A percentile compares a stretch with the other conserved stretches of the same genome.
These are phyloP conservation scores for Naumovozyma dairenensis DNA, from an alignment of 805 yeast genomes.

Conservation along the genomic window DNA sequence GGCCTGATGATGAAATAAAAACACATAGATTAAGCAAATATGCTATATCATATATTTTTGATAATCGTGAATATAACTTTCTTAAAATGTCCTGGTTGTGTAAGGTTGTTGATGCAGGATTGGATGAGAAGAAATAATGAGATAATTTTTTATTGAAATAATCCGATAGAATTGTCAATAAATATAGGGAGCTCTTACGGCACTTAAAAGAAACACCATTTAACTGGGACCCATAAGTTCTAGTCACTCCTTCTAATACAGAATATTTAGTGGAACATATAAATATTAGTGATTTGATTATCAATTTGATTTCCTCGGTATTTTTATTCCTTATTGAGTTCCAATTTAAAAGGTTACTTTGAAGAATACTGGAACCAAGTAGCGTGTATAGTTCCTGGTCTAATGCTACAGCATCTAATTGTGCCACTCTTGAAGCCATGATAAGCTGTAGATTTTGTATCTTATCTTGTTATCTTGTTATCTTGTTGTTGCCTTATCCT, in stretches of 20 bases:
- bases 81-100: background rate
- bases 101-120: background rate
- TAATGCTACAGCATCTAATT: conserved; percentile 16
- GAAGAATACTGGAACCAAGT: conserved; percentile 5
- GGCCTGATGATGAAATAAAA: conserved; percentile 3
- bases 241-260: background rate
- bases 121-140: conserved; percentile 5
- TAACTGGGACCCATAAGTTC: conserved; percentile 9
- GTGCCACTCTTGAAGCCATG: conserved; percentile 11
- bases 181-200: conserved; percentile 9
- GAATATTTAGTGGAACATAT: conserved; percentile 9
- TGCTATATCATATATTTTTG: conserved; percentile 2
- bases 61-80: too few relatives aligned
- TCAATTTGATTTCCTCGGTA: conserved; percentile 14
- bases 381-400: conserved; percentile 17
- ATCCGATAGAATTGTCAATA: conserved; percentile 9
- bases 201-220: conserved; percentile 13
- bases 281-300: conserved; percentile 16
- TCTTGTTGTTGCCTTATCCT: too few relatives aligned
- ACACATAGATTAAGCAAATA: conserved; percentile 4
- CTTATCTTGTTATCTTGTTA: too few relatives aligned
- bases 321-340: too few relatives aligned
- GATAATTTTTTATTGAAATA: conserved; percentile 11
- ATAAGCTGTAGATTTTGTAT: too few relatives aligned
- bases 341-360: too few relatives aligned